These are phyloP conservation scores for Schwanniomyces sp. DNA, from an alignment of 805 yeast genomes.

Conservation along the genomic window DNA sequence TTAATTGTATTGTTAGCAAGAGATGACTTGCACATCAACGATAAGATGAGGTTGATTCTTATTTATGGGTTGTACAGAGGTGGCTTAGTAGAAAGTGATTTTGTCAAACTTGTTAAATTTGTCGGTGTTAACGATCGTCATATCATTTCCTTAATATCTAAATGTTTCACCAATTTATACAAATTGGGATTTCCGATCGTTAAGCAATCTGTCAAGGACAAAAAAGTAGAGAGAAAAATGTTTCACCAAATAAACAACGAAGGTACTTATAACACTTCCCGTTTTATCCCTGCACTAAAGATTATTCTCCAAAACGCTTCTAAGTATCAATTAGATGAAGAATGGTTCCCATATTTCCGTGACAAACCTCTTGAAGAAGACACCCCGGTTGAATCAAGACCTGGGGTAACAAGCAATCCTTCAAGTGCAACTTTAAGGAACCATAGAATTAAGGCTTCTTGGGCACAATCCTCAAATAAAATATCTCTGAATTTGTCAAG, in stretches of 20 bases:
- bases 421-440: conserved; percentile 54
- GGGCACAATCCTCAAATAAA: conserved; percentile 54
- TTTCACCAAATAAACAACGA: conserved; percentile 57
- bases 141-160: conserved; percentile 58
- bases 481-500: conserved; percentile 10
- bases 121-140: conserved; percentile 45
- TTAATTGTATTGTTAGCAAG: conserved; percentile 55
- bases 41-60: conserved; percentile 72
- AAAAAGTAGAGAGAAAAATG: conserved; percentile 48
- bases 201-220: conserved; percentile 38
- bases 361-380: conserved; percentile 66
- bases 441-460: conserved; percentile 70
- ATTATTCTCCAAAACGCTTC: conserved; percentile 54
- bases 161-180: conserved; percentile 39
- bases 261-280: conserved; percentile 60
- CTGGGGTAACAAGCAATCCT: conserved; percentile 5
- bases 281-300: conserved; percentile 72
- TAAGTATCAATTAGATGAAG: conserved; percentile 53
- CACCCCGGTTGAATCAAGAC: conserved; percentile 17
- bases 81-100: conserved; percentile 75
- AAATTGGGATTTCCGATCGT: conserved; percentile 58
- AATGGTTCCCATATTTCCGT: conserved; percentile 68
- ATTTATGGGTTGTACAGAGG: conserved; percentile 80
- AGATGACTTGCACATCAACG: conserved; percentile 52
- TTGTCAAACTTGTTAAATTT: conserved; percentile 63